These are phyloP conservation scores for Medicago ruthenica DNA, from an alignment of 306 rosid genomes.

Conservation along the genomic window DNA sequence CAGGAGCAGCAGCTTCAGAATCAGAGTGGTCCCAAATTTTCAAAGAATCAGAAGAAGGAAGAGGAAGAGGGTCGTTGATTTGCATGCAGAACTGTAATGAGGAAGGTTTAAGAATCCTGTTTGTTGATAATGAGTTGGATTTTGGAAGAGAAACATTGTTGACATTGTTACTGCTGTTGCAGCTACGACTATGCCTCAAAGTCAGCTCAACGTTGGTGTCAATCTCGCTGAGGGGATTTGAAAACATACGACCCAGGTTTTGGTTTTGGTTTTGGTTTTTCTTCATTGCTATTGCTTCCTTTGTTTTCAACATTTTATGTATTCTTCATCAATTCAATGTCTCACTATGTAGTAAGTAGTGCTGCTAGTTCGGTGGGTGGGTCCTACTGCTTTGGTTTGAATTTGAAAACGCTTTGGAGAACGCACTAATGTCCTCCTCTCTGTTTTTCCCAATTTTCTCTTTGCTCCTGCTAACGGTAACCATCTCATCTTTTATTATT, in stretches of 20 bases:
- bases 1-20: conserved; percentile 94
- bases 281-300: not conserved
- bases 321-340: not conserved
- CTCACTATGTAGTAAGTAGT: not conserved
- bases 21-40: conserved; percentile 91
- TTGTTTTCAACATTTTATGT: too few relatives aligned
- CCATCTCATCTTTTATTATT: too few relatives aligned
- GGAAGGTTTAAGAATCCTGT: conserved; percentile 61
- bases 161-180: too few relatives aligned
- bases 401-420: too few relatives aligned
- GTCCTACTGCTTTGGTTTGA: not conserved
- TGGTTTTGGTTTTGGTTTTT: conserved; percentile 15
- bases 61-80: too few relatives aligned
- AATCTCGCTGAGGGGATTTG: conserved; percentile 55
- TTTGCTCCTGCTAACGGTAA: too few relatives aligned
- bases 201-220: conserved; percentile 42
- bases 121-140: conserved; percentile 56
- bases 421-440: too few relatives aligned
- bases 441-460: too few relatives aligned
- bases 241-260: conserved; percentile 26
- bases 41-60: too few relatives aligned
- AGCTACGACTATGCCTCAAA: conserved; percentile 71
- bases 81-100: conserved; percentile 88
- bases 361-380: not conserved
- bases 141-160: conserved; percentile 46